Percentiles rank a stretch among this genome's conserved stretches.
phyloP scores from a whole-genome alignment of 805 yeast genomes.

The Candida boleticola region DNA sequence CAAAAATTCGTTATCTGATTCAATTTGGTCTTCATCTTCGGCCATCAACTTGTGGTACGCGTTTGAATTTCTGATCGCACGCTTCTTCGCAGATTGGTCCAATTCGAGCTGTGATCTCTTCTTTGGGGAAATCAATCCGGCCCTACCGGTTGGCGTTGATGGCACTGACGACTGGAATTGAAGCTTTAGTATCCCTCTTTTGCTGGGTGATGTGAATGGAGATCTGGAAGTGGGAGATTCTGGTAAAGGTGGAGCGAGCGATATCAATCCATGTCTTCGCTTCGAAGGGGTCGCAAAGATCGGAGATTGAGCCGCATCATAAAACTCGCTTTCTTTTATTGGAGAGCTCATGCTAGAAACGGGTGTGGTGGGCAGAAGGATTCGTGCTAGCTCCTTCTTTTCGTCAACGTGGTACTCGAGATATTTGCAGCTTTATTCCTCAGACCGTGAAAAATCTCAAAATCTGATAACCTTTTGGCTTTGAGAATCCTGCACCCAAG shows the following conservation, averaged over 20 bases:
- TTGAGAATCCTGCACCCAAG: too few relatives aligned
- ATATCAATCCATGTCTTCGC: constrained; percentile 19
- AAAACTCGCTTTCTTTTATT: constrained; percentile 3
- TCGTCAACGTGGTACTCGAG: too few relatives aligned
- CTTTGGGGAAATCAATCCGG: constrained; percentile 46
- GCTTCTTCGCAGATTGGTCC: constrained; percentile 48
- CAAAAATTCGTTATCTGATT: constrained; percentile 21
- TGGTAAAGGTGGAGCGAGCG: constrained; percentile 7
- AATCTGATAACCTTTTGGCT: too few relatives aligned
- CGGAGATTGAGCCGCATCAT: constrained; percentile 5
- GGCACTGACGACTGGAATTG: constrained; percentile 10
- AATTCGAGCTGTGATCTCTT: constrained; percentile 34
- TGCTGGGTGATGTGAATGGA: constrained; percentile 29
- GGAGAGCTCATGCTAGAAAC: constrained; percentile 1
- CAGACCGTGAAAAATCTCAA: too few relatives aligned
- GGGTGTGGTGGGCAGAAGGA: too few relatives aligned
- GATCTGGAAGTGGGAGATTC: constrained; percentile 8
- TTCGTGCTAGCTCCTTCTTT: too few relatives aligned
- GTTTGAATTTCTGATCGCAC: constrained; percentile 38
- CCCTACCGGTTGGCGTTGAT: constrained; percentile 38
- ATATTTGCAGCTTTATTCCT: too few relatives aligned
- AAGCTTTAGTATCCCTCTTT: constrained; percentile 26
- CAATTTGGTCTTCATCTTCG: constrained; percentile 32
- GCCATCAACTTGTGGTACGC: constrained; percentile 23
- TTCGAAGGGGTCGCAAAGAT: constrained; percentile 26